Evolutionary conservation across 139 green algal genomes (phyloP), one percentile per base, ranked within the genome.

Genomic region (Closterium sp.): DNA sequence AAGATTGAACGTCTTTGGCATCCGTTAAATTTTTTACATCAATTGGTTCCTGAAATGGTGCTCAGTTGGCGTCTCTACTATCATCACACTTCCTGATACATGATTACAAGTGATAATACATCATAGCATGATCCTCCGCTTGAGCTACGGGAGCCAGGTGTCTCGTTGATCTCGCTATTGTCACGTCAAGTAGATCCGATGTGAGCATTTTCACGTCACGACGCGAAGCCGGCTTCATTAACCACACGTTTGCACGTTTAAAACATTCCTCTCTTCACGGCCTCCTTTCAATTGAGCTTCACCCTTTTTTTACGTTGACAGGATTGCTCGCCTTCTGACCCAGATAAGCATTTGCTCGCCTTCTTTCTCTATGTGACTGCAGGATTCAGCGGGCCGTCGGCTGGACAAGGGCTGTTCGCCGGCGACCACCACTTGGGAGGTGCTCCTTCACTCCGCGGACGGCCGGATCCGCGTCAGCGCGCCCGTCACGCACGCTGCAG

Each of bases 391-490:
- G 27, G 88, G 88, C 88, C 62, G 29, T 62, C 62, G 28, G 10
- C 27, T 90, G 29, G 88, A 90, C 88, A 50, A 31, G 88, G 29
- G 29, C 2, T 90, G 88, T 9, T 90, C 88, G 10, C 88, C 88
- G 17, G n/a, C 88, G 10, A 90, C 38, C 10, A 90, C 7, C 29
- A 86, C 70, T 6, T 90, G 88, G 88, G 38, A 86, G 27, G 88
- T 90, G 29, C 70, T 90, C 28, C 10, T 90, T 50, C 88, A 31
- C 24, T 90, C 88, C 29, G 29, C 88, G 28, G 88, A 90, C 70
- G 88, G 88, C 28, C 70, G 38, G 27, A 62, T 90, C 11, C 88
- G 28, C 0, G n/a, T 90, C 28, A 30, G 62, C 38, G 88, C 88
- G 29, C 38, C 62, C 11, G 21, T 90, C 70, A 86, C 70, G n/a